phyloP scores from a whole-genome alignment of 306 rosid species.

The Pterocarpus macrocarpus region DNA sequence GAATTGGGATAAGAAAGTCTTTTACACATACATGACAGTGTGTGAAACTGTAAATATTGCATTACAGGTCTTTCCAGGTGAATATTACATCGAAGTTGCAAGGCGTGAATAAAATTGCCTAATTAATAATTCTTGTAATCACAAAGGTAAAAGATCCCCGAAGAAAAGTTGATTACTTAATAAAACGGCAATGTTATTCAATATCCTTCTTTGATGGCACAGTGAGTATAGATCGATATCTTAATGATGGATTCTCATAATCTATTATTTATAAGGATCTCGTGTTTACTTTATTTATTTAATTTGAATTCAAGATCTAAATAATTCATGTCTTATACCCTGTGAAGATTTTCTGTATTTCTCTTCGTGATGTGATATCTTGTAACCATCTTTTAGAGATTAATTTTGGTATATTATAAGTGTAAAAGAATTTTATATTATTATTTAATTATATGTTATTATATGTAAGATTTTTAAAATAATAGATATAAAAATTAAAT shows the following conservation, averaged over 20 bases:
- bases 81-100: not conserved
- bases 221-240: not conserved
- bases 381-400: not conserved
- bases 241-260: not conserved
- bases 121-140: not conserved
- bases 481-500: too few relatives aligned
- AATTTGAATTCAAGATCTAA: not conserved
- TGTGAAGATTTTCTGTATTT: not conserved
- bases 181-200: not conserved
- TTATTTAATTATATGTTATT: too few relatives aligned
- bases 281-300: conserved; percentile 17
- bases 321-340: not conserved
- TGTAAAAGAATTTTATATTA: too few relatives aligned
- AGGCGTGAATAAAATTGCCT: not conserved
- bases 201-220: not conserved
- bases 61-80: not conserved
- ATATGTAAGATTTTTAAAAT: too few relatives aligned
- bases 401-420: too few relatives aligned
- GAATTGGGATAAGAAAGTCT: not conserved
- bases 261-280: not conserved
- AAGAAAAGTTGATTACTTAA: not conserved
- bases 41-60: not conserved
- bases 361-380: too few relatives aligned
- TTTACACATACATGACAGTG: not conserved
- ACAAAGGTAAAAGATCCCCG: not conserved